Base-by-base conservation (phyloP, 495 filamentous ascomycete genomes). In the Achaetomiella virescens region DNA sequence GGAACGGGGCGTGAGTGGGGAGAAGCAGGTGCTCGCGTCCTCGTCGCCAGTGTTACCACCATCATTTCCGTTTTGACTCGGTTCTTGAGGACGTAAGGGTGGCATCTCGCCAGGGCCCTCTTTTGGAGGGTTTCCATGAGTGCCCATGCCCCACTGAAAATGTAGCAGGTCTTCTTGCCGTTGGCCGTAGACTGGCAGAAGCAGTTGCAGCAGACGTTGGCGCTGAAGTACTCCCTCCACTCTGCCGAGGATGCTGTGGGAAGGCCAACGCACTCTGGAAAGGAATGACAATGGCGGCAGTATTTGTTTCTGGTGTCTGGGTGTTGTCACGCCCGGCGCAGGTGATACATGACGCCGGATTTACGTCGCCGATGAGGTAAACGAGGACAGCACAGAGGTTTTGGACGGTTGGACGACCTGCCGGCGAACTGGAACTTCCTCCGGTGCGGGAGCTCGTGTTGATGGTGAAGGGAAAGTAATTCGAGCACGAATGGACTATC, bases 351-450 rank as follows among this genome's bases (percentile, higher is more conserved):
- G 38, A 38, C 1, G 25, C 7, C 12, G 2, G 8, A 7, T 15
- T 21, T 17, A 52, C 27, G 11, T 22, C 24, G 1, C 61, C 54
- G 6, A 18, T 44, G 8, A 63, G 44, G 31, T 55, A 57, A 6
- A 55, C 57, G 5, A 63, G 20, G 29, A 60, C 17, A 0, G 46
- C 57, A 14, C 44, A 57, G 1, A 55, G 20, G 11, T 38, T 47
- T 10, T 47, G 51, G 9, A 12, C 17, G 2, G 46, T 45, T 9
- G 31, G 54, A 46, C 22, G 21, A 1, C 44, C n/a, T 48, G 12
- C 50, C 46, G 1, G 41, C 48, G 3, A 59, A 25, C 21, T 49
- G 48, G 5, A 49, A 21, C 31, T 49, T 48, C 55, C 55, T 59
- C 10, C 55, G 29, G 35, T 48, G 35, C 2, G 60, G 51, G 3